Evolutionary conservation across 2,329 filamentous ascomycete species (phyloP).

Genomic region (Zymoseptoria tritici): DNA sequence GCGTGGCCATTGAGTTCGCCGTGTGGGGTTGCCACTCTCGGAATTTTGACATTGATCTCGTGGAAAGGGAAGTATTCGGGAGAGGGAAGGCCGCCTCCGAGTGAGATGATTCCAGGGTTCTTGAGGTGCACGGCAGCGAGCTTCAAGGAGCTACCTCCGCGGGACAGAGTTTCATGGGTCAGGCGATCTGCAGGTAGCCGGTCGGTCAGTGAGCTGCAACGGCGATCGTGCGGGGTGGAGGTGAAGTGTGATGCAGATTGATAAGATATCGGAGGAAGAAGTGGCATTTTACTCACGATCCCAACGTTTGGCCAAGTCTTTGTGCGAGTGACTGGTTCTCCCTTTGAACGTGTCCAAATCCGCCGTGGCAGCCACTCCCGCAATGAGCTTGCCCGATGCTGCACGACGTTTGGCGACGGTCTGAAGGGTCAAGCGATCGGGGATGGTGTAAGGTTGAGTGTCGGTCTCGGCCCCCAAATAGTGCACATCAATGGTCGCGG

Average conservation of each 20-base stretch:
- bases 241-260: background rate
- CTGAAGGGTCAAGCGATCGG: constrained; percentile 53
- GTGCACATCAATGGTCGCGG: constrained; percentile 30
- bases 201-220: no score
- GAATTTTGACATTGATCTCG: constrained; percentile 66
- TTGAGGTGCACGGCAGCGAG: constrained; percentile 70
- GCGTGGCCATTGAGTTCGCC: constrained; percentile 57
- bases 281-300: constrained; percentile 56
- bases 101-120: constrained; percentile 76
- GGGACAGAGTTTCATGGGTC: constrained; percentile 47
- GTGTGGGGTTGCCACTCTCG: constrained; percentile 55
- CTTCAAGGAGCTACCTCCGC: constrained; percentile 61
- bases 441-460: constrained; percentile 39
- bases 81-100: constrained; percentile 85
- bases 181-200: constrained; percentile 32
- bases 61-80: constrained; percentile 90
- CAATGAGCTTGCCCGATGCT: constrained; percentile 64
- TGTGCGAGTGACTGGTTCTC: constrained; percentile 48
- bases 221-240: background rate
- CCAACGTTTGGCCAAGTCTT: constrained; percentile 75
- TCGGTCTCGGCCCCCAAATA: constrained; percentile 39
- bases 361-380: constrained; percentile 67
- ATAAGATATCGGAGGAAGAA: background rate
- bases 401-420: constrained; percentile 60
- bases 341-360: constrained; percentile 81